phyloP scores from a whole-genome alignment of 768 basidiomycete genomes.

The Inosperma sp. region DNA sequence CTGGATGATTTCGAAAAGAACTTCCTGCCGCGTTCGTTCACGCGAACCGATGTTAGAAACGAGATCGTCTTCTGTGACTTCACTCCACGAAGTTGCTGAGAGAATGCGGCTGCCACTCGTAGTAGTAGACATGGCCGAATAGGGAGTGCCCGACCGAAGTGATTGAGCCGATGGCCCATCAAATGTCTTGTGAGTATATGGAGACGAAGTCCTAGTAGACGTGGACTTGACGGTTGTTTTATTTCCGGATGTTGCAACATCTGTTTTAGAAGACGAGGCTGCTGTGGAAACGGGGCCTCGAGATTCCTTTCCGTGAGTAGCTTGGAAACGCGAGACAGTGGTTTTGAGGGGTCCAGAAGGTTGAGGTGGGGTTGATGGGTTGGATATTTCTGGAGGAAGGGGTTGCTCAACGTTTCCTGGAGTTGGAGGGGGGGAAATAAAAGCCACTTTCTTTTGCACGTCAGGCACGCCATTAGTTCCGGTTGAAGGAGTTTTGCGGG shows the following conservation, averaged over 20 bases:
- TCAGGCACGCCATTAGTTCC: constrained; percentile 36
- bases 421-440: constrained; percentile 76
- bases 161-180: constrained; percentile 58
- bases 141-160: constrained; percentile 75
- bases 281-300: constrained; percentile 63
- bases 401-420: constrained; percentile 53
- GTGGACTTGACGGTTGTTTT: constrained; percentile 46
- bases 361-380: constrained; percentile 26
- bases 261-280: constrained; percentile 61
- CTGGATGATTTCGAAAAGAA: constrained; percentile 93
- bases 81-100: constrained; percentile 83
- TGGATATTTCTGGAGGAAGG: constrained; percentile 43
- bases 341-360: constrained; percentile 48
- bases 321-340: constrained; percentile 72
- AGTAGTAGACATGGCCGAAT: constrained; percentile 68
- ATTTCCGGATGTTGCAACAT: constrained; percentile 43
- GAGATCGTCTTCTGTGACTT: constrained; percentile 90
- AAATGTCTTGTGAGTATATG: constrained; percentile 49
- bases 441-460: constrained; percentile 80
- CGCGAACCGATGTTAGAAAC: constrained; percentile 90
- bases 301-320: constrained; percentile 63
- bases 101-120: constrained; percentile 67
- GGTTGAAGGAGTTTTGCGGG: constrained; percentile 32
- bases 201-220: constrained; percentile 61
- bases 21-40: constrained; percentile 93